phyloP scores from a whole-genome alignment of 2,329 filamentous ascomycete genomes.

The Pleochaeta shiraiana region DNA sequence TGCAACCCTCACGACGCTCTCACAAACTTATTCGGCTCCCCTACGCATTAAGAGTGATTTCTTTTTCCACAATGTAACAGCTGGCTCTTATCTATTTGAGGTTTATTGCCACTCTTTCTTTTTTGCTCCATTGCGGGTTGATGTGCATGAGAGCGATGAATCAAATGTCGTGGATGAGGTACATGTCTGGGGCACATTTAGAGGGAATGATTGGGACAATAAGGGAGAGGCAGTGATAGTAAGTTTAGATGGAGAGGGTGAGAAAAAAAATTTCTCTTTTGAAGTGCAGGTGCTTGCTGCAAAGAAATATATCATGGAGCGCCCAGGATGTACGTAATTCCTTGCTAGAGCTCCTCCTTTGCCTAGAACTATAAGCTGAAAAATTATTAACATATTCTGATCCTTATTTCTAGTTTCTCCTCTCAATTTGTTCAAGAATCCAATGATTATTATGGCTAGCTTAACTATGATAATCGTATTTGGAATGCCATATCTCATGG shows the following conservation, averaged over 20 bases:
- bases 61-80: constrained; percentile 47
- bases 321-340: constrained; percentile 45
- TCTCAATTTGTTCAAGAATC: constrained; percentile 71
- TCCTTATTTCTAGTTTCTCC: constrained; percentile 37
- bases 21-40: constrained; percentile 31
- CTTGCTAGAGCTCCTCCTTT: too few species aligned
- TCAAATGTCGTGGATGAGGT: constrained; percentile 21
- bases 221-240: constrained; percentile 40
- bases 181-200: constrained; percentile 61
- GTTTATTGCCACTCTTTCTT: constrained; percentile 52
- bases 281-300: constrained; percentile 27
- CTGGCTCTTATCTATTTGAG: constrained; percentile 62
- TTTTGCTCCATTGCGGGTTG: constrained; percentile 64
- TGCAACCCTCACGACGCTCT: constrained; percentile 39
- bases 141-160: constrained; percentile 28
- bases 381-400: not conserved
- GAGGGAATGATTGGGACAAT: constrained; percentile 80
- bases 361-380: not conserved
- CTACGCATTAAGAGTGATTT: constrained; percentile 50
- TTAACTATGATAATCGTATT: constrained; percentile 67
- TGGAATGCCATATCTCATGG: constrained; percentile 86
- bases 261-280: constrained; percentile 16
- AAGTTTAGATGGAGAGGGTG: constrained; percentile 15
- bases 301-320: constrained; percentile 59
- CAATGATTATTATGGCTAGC: constrained; percentile 86